phyloP scores from a whole-genome alignment of 495 filamentous ascomycete genomes.

The Talaromyces liani region DNA sequence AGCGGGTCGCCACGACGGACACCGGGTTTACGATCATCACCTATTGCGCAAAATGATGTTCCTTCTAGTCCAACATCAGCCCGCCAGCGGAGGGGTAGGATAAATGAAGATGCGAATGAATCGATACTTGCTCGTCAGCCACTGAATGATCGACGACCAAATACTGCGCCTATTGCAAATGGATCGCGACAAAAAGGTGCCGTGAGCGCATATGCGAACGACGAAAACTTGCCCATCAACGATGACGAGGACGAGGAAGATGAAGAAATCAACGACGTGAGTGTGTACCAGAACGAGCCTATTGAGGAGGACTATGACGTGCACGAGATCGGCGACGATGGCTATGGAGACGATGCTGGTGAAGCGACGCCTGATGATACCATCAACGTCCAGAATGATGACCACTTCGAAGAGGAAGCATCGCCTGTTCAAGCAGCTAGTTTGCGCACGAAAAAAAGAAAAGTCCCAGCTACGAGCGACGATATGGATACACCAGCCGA shows the following conservation, averaged over 20 bases:
- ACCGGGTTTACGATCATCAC: constrained; percentile 33
- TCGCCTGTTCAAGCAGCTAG: constrained; percentile 12
- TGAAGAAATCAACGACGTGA: constrained; percentile 21
- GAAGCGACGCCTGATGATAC: background rate
- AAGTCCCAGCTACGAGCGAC: constrained; percentile 6
- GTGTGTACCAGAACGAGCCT: constrained; percentile 19
- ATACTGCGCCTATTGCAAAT: constrained; percentile 8
- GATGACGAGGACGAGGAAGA: constrained; percentile 28
- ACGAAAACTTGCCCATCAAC: constrained; percentile 19
- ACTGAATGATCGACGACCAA: constrained; percentile 6
- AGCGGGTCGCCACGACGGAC: constrained; percentile 36
- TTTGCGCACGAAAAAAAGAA: constrained; percentile 9
- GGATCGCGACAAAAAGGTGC: constrained; percentile 34
- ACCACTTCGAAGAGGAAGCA: constrained; percentile 46
- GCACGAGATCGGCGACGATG: constrained; percentile 15
- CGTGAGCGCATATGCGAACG: constrained; percentile 31
- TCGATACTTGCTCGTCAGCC: background rate
- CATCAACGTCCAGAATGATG: constrained; percentile 14
- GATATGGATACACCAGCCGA: constrained; percentile 13
- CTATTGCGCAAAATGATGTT: constrained; percentile 24
- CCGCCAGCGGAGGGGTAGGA: constrained; percentile 1
- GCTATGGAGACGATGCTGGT: constrained; percentile 7
- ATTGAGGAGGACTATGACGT: constrained; percentile 20
- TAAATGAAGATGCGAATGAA: background rate
- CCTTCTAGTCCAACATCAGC: constrained; percentile 31